Evolutionary conservation across 352 stramenopile genomes (phyloP), one percentile per base, ranked within the genome.

Genomic region (Phytophthora pistaciae): DNA sequence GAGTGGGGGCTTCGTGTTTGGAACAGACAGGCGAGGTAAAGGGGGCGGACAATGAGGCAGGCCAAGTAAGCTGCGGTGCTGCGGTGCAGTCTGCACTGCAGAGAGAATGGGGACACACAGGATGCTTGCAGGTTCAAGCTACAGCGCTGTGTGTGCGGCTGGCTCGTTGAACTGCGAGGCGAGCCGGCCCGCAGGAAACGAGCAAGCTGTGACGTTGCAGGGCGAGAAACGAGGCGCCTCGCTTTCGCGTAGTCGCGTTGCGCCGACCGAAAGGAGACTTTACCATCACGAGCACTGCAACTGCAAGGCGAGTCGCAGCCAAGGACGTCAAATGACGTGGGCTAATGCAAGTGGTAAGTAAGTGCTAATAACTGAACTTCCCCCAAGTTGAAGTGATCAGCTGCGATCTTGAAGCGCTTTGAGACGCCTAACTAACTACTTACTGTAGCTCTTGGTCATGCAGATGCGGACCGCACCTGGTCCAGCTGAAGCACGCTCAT

Each of bases 391-490:
- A 62, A 68, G 52, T 31, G n/a, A 31, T 16, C n/a, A 29, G 11
- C 8, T 23, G 42, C n/a, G 36, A 60, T 60, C 16, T 64, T 58
- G 40, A 52, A 68, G 50, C 3, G 9, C 13, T 44, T 36, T 44
- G 33, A 40, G 33, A 44, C 38, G 0, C 13, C 11, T 14, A 42
- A 42, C 36, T 42, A 33, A 7, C 7, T 33, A 16, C 3, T 11
- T 42, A 42, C 14, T 42, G 36, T 16, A 42, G 36, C 11, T 44
- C 57, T 10, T 20, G 5, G 21, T 65, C 64, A 75, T 36, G 68
- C 68, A 1, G 68, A 75, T 20, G 63, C 56, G 16, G 62, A 75
- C 58, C 68, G 68, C 20, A 60, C 31, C 23, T 75, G 68, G 23
- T 64, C 56, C 61, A 59, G 49, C 48, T 50, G 67, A 60, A 70